Percentiles rank a stretch among this genome's conserved stretches.
Conservation (phyloP, 768 basidiomycete genomes). For the Phanerochaete sordida region DNA sequence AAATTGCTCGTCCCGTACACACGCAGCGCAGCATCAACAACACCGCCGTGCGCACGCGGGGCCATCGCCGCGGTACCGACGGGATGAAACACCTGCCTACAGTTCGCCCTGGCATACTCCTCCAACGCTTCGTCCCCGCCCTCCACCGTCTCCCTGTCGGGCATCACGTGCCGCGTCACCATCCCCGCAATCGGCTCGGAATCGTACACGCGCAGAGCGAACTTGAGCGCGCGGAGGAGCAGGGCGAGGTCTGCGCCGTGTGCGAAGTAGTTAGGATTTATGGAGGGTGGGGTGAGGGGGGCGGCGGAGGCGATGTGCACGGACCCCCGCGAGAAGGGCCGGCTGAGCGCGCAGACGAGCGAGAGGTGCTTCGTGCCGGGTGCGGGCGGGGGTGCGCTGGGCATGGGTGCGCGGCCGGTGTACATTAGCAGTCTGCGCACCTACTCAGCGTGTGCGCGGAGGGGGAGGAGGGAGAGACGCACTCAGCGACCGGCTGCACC, state of each 20-base stretch:
- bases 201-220: background rate
- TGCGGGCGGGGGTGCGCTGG: background rate
- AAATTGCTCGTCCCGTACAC: constrained; percentile 7
- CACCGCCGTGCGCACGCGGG: background rate
- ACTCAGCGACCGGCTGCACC: background rate
- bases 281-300: constrained; percentile 37
- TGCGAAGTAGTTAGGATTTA: constrained; percentile 26
- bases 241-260: background rate
- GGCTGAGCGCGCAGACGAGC: constrained; percentile 19
- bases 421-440: background rate
- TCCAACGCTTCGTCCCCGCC: background rate
- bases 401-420: background rate
- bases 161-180: background rate
- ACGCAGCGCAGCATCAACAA: constrained; percentile 4
- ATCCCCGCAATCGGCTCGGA: background rate
- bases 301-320: constrained; percentile 46
- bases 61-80: constrained; percentile 32
- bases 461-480: background rate
- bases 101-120: background rate
- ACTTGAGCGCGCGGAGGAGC: background rate
- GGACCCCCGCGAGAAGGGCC: constrained; percentile 29
- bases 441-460: background rate
- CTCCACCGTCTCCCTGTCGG: background rate
- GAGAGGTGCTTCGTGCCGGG: constrained; percentile 19
- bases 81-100: constrained; percentile 2